Evolutionary conservation across 2,329 filamentous ascomycete species (phyloP).

Genomic region (Aureobasidium vineae): DNA sequence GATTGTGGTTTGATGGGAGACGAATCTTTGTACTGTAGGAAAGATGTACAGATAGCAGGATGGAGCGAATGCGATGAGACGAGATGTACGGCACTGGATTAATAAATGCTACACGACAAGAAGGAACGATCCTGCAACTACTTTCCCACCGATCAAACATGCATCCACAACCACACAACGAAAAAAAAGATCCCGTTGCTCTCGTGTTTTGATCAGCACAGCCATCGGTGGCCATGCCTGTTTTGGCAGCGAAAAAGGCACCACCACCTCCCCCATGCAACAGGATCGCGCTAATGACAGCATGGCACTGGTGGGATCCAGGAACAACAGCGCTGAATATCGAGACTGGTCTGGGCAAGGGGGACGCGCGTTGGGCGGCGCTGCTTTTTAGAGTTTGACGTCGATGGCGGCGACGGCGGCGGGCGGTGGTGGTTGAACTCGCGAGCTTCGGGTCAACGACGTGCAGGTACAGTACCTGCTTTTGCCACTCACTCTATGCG

Average conservation of each 20-base stretch:
- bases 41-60: neutral
- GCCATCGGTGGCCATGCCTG: constrained; percentile 3
- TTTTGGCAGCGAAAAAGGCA: constrained; percentile 7
- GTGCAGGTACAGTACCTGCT: constrained; percentile 14
- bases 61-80: neutral
- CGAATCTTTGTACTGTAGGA: constrained; percentile 2
- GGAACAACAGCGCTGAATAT: neutral
- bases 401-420: neutral
- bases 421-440: constrained; percentile 3
- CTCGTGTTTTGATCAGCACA: constrained; percentile 11
- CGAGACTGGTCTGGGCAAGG: constrained; percentile 14
- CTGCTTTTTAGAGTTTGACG: neutral
- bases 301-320: neutral
- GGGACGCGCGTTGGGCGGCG: constrained; percentile 2
- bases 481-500: constrained; percentile 8
- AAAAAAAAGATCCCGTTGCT: constrained; percentile 9
- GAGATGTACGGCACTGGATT: neutral
- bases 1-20: constrained; percentile 12
- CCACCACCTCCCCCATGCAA: neutral
- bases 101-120: constrained; percentile 7
- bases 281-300: constrained; percentile 14
- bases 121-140: constrained; percentile 17
- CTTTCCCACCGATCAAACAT: constrained; percentile 16
- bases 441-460: neutral
- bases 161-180: constrained; percentile 16